Evolutionary conservation across 805 yeast species (phyloP), one percentile per base, ranked within the genome.

Genomic region (Wickerhamomyces rabaulensis): DNA sequence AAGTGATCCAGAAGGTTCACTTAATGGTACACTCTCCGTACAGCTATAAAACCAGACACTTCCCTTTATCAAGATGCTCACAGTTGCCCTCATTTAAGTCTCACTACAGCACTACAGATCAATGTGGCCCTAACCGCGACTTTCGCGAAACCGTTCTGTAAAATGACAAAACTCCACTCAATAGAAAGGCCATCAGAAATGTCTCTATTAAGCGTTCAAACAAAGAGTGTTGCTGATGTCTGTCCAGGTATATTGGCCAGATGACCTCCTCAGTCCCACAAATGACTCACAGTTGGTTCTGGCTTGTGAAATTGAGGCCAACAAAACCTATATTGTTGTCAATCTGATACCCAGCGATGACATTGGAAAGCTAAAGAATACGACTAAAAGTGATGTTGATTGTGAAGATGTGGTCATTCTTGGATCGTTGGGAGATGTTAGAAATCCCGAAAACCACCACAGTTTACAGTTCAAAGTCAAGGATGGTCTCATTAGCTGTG

Each of bases 211-310:
- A 6, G 23, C 8, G 8, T 8, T 22, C 23, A 5, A 8, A 22
- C 31, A 4, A 27, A 10, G 31, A 27, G 10, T 4, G 4, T 27
- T 33, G 20, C 10, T 20, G 7, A 50, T 48, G 52, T 29, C 51
- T 9, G 33, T 52, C 25, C 61, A 66, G 39, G 55, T 63, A 16
- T 64, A 52, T 50, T 66, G 69, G 69, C 69, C 70, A 9, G 39
- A 45, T 19, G 64, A 63, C 43, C 63, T 64, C 16, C 49, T 62
- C 25, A 46, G 44, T n/a, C 21, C 16, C 4, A 13, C 3, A 2
- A 10, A 15, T 36, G 39, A 16, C 3, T 17, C 9, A 9, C 12
- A 19, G 3, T 20, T 33, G 36, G 36, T 33, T 9, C 12, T 33
- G 10, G 36, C 36, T 3, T 6, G 36, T 44, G 44, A 47, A 44